Evolutionary conservation across 1,139 yeast species (phyloP), one percentile per base, ranked within the genome.

Genomic region (Casaregolazyma lundiana): DNA sequence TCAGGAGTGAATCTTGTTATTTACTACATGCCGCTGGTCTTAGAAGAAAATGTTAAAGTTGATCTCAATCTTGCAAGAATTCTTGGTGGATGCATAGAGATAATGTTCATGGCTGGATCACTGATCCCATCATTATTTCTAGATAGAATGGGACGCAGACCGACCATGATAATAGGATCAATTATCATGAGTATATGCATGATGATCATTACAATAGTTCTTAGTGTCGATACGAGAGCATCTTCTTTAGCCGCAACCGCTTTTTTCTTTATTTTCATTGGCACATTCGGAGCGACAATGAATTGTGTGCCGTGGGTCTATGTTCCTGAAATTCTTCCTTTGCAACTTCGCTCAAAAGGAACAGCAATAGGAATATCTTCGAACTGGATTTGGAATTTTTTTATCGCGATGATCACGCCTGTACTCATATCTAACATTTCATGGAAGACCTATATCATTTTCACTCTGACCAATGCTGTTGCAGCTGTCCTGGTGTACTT

Each of bases 1-100:
- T 78, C 85, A 47, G 89, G 88, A 67, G 72, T 80, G 50, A 82
- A 81, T 67, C 80, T 80, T 56, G 74, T 81, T 48, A 78, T 63
- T 0, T 64, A 60, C 50, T 64, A 41, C 50, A 60, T 79, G 16
- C 45, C 48, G 37, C 45, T 75, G 5, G 71, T 74, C 54, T 73
- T 71, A 54, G 72, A 71, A 52, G 53, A 58, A 11, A 70, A 70
- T 50, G 63, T 72, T 43, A 69, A 69, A n/a, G 68, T 73, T 68
- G 48, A 57, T 22, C 64, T 72, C 1, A 61, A 69, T 21, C 55
- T 61, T 35, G 61, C 75, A 3, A 62, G 73, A 52, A 53, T 65
- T 15, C 52, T 67, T 38, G 67, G 70, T 9, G 67, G 75, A 26
- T 66, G 69, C 40, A 70, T 77, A 13, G 77, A 76, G 7, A 62